Evolutionary conservation across 2,329 filamentous ascomycete genomes (phyloP), one percentile per base, ranked within the genome.

Genomic region (Cadophora sp.): DNA sequence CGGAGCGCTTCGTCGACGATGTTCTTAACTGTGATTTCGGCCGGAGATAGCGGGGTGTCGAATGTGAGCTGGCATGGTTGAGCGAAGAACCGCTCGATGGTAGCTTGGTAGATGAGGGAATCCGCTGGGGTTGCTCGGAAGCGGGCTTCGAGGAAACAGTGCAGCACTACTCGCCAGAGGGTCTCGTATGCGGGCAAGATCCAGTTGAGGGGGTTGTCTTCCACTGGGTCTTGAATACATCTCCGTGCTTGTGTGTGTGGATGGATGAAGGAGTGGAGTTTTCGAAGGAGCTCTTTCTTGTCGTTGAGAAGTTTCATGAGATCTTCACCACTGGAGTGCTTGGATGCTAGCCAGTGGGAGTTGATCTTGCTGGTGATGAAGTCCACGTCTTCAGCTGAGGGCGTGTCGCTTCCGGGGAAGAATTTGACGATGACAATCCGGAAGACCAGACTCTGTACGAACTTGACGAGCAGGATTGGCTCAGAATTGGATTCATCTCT

Each of bases 181-280:
- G 50, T 66, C 30, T 68, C 61, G 55, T 72, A 70, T 0, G 68
- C 68, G 0, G 70, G 70, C 4, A 73, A 39, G 13, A 73, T 48
- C 6, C 64, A 55, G 39, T 68, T 69, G 1, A 72, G 58, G 0
- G 67, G 70, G 14, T 71, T 73, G 16, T 60, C 39, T 18, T 59
- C 13, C n/a, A 9, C 14, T 43, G n/a, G 0, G 16, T 1, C 13
- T 1, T 41, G 36, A 20, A 27, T 20, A 2, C 0, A 36, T 9
- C 8, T 7, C 18, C n/a, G 56, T 27, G 1, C 7, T 22, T 22
- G 20, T 1, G 39, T 45, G 18, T 13, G 39, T 0, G 56, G 36
- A 24, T 27, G 27, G 56, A 45, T 41, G 20, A 59, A 27, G 22
- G 56, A 16, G 14, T 45, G 20, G 14, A 59, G 56, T 45, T 27